Evolutionary conservation across 2,329 filamentous ascomycete species (phyloP).

Genomic region (Pyrenochaeta sp.): DNA sequence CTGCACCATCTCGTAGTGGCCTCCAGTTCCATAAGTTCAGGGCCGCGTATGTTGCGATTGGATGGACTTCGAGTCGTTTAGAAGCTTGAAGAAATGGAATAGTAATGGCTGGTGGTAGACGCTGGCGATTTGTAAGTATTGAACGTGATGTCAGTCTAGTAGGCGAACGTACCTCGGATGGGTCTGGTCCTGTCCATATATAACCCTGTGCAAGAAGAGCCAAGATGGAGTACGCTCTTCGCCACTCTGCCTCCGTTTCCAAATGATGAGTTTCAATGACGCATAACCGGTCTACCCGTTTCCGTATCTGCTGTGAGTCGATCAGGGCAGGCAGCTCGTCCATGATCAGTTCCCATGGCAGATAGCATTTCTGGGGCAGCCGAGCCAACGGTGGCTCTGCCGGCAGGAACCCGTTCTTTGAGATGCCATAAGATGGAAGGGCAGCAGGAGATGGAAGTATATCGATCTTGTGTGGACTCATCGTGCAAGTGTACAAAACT

Average conservation of each 20-base stretch:
- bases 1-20: conserved; percentile 21
- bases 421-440: conserved; percentile 79
- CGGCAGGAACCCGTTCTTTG: conserved; percentile 81
- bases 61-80: conserved; percentile 42
- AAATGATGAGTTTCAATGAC: conserved; percentile 77
- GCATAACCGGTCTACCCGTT: conserved; percentile 74
- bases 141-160: background rate
- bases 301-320: conserved; percentile 75
- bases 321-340: conserved; percentile 79
- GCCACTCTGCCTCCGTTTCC: conserved; percentile 81
- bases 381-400: conserved; percentile 73
- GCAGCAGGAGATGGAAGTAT: conserved; percentile 30
- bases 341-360: conserved; percentile 83
- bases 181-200: conserved; percentile 77
- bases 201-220: conserved; percentile 78
- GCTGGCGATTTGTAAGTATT: conserved; percentile 24
- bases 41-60: conserved; percentile 44
- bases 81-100: conserved; percentile 37
- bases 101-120: conserved; percentile 40
- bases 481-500: conserved; percentile 17
- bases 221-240: conserved; percentile 76
- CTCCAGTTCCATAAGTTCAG: conserved; percentile 47
- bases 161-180: conserved; percentile 66
- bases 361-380: conserved; percentile 83
- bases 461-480: conserved; percentile 39